Conservation (phyloP, 2,329 filamentous ascomycete genomes). For the Beauveria rudraprayagi region DNA sequence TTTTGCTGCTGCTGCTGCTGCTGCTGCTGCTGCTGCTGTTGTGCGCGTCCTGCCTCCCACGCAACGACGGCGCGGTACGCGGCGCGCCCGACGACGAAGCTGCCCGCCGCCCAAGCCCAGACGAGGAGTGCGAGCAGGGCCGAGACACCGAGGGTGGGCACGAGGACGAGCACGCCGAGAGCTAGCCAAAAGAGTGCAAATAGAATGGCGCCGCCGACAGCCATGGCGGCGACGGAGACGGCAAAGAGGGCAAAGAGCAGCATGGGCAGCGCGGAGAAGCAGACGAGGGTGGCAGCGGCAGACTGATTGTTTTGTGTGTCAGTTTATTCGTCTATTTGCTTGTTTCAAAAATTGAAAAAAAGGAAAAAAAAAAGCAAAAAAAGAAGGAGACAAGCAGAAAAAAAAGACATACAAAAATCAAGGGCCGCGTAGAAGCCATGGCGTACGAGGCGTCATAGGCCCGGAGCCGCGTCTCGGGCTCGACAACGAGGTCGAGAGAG, state of each 20-base stretch:
- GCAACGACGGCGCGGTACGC: constrained; percentile 31
- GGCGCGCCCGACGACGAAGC: constrained; percentile 44
- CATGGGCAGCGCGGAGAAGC: constrained; percentile 59
- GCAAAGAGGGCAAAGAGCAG: constrained; percentile 61
- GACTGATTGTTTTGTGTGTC: constrained; percentile 37
- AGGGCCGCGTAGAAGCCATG: constrained; percentile 57
- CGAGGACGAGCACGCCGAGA: constrained; percentile 57
- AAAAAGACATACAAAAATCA: constrained; percentile 54
- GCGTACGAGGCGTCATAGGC: constrained; percentile 43
- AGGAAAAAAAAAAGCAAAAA: too few relatives aligned
- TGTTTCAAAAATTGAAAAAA: too few relatives aligned
- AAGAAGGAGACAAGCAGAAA: too few relatives aligned
- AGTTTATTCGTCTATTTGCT: background rate
- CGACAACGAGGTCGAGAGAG: constrained; percentile 44
- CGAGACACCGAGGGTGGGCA: constrained; percentile 61
- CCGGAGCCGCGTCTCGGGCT: constrained; percentile 51
- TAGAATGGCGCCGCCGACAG: constrained; percentile 51
- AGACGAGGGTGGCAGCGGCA: constrained; percentile 57
- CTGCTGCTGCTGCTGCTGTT: background rate
- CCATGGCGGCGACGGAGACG: constrained; percentile 53
- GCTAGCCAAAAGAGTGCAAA: constrained; percentile 63
- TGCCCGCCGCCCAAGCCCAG: constrained; percentile 59
- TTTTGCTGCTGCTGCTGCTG: background rate
- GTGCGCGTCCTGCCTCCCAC: background rate
- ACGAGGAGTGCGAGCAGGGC: constrained; percentile 52